Evolutionary conservation across 495 filamentous ascomycete genomes (phyloP).

Genomic region (Lasiosphaeriaceae sp.): DNA sequence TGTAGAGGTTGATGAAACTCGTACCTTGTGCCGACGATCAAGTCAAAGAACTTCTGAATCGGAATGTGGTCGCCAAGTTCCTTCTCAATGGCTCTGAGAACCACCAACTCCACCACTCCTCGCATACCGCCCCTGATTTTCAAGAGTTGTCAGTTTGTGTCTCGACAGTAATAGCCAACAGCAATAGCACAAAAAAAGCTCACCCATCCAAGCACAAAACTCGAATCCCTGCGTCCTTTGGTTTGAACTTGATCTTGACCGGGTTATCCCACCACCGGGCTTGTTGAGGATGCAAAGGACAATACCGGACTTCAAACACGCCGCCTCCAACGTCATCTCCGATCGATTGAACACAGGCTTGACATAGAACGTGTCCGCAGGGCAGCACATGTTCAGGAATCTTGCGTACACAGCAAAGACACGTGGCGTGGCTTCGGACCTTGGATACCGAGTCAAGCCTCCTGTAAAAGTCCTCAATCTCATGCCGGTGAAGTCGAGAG

Average conservation of each 20-base stretch:
- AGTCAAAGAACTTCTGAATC: slow-evolving; percentile 45
- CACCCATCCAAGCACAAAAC: slow-evolving; percentile 49
- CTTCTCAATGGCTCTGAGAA: slow-evolving; percentile 41
- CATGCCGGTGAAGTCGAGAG: slow-evolving; percentile 27
- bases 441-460: slow-evolving; percentile 10
- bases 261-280: slow-evolving; percentile 24
- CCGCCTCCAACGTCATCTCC: slow-evolving; percentile 10
- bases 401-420: slow-evolving; percentile 54
- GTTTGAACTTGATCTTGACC: slow-evolving; percentile 41
- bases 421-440: slow-evolving; percentile 39
- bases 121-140: slow-evolving; percentile 43
- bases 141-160: background rate
- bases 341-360: slow-evolving; percentile 35
- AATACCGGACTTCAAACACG: slow-evolving; percentile 16
- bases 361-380: slow-evolving; percentile 58
- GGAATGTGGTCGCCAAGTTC: slow-evolving; percentile 35
- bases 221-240: slow-evolving; percentile 43
- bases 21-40: slow-evolving; percentile 52
- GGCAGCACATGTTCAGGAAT: slow-evolving; percentile 50
- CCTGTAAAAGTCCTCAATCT: slow-evolving; percentile 26
- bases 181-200: background rate
- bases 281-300: slow-evolving; percentile 31
- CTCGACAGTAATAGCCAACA: background rate
- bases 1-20: background rate
- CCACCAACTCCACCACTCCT: slow-evolving; percentile 45